Conservation (phyloP, 176 grass and related monocot genomes). For the Aegilops tauschii region DNA sequence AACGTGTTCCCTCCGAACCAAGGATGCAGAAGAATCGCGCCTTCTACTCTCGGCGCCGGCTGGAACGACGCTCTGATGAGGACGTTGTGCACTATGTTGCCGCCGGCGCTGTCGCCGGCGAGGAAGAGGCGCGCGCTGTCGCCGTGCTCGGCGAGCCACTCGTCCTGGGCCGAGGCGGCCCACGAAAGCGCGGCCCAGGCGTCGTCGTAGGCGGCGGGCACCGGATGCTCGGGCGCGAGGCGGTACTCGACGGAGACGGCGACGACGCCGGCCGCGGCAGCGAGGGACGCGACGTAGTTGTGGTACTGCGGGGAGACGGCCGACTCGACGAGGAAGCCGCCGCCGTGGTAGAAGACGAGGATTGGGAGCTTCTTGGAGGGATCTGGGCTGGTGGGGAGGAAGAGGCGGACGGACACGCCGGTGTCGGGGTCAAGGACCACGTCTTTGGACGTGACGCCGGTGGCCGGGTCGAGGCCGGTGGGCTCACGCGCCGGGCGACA, state of each 20-base stretch:
- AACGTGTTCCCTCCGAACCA: conserved; percentile 33
- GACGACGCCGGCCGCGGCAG: conserved; percentile 29
- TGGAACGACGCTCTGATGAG: conserved; percentile 12
- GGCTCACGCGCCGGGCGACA: conserved; percentile 17
- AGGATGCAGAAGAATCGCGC: conserved; percentile 49
- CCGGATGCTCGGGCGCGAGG: conserved; percentile 56
- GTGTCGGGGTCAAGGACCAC: conserved; percentile 36
- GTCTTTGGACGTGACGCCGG: conserved; percentile 59
- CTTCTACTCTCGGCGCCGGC: conserved; percentile 25
- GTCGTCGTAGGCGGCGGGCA: conserved; percentile 37
- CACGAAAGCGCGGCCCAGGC: conserved; percentile 39
- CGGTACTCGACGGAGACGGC: conserved; percentile 59
- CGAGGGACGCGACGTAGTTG: conserved; percentile 49
- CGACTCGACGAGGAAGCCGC: conserved; percentile 49
- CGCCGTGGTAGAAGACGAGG: conserved; percentile 67
- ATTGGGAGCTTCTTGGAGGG: conserved; percentile 36
- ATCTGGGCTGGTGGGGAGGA: conserved; percentile 28
- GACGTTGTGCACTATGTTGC: conserved; percentile 61
- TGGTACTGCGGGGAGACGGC: conserved; percentile 45
- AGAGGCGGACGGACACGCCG: conserved; percentile 43
- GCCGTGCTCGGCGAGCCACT: conserved; percentile 50
- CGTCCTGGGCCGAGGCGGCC: conserved; percentile 24
- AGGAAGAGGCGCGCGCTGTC: conserved; percentile 54
- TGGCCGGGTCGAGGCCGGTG: conserved; percentile 27
- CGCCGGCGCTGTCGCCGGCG: conserved; percentile 66